phyloP scores from a whole-genome alignment of 306 rosid genomes.

The Erythrophleum fordii region DNA sequence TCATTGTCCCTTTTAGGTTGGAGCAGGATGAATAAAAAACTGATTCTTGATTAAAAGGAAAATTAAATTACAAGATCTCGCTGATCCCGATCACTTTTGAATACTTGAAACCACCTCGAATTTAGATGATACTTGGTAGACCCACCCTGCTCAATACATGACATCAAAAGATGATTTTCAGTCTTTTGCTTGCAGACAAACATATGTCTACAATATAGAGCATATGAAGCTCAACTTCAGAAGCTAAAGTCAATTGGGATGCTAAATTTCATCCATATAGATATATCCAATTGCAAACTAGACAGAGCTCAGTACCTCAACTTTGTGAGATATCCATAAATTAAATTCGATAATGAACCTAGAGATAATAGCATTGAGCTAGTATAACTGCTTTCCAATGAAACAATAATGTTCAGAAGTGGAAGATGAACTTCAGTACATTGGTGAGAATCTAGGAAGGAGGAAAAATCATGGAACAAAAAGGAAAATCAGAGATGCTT shows the following conservation, averaged over 20 bases:
- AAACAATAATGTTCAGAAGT: background rate
- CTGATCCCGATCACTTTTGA: slow-evolving; percentile 89
- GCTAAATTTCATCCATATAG: slow-evolving; percentile 23
- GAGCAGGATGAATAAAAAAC: slow-evolving; percentile 12
- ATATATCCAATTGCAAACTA: slow-evolving; percentile 31
- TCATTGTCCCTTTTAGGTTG: background rate
- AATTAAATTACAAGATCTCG: slow-evolving; percentile 79
- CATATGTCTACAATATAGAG: slow-evolving; percentile 12
- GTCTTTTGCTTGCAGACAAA: slow-evolving; percentile 29
- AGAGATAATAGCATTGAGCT: slow-evolving; percentile 17
- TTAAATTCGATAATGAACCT: slow-evolving; percentile 22
- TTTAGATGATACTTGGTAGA: slow-evolving; percentile 85
- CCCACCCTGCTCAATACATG: slow-evolving; percentile 76
- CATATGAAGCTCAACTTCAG: slow-evolving; percentile 32
- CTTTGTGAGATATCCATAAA: background rate
- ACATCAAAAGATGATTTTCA: slow-evolving; percentile 38
- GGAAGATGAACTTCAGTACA: background rate
- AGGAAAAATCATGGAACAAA: background rate
- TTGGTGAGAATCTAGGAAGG: background rate
- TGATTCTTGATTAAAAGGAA: slow-evolving; percentile 29
- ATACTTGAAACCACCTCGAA: slow-evolving; percentile 92
- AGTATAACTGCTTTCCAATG: background rate
- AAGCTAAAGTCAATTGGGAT: slow-evolving; percentile 8
- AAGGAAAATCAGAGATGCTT: background rate
- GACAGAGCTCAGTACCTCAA: slow-evolving; percentile 10